Conservation (phyloP, 2,329 filamentous ascomycete genomes). For the Graphiopsis chlorocephala region DNA sequence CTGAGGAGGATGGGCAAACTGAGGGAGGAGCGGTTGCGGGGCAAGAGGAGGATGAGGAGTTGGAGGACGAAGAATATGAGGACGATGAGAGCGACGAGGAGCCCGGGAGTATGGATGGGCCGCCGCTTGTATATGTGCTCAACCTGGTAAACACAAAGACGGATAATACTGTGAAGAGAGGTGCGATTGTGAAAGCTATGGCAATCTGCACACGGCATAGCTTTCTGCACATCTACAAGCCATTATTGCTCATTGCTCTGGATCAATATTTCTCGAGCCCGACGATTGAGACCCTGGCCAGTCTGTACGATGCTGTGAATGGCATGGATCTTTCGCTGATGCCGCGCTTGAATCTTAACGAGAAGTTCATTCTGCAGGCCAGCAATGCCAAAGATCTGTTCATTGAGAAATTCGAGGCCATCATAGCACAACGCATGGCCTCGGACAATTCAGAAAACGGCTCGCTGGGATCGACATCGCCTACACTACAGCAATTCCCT, state of each 20-base stretch:
- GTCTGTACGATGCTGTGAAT: slow-evolving; percentile 90
- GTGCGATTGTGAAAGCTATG: slow-evolving; percentile 96
- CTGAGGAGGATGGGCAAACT: slow-evolving; percentile 50
- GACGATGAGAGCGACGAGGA: slow-evolving; percentile 49
- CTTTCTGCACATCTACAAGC: slow-evolving; percentile 98
- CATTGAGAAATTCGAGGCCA: slow-evolving; percentile 93
- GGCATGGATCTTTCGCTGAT: slow-evolving; percentile 94
- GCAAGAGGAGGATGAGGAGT: slow-evolving; percentile 46
- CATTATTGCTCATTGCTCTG: slow-evolving; percentile 80
- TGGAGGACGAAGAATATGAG: slow-evolving; percentile 45
- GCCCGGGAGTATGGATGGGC: slow-evolving; percentile 66
- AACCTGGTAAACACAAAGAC: slow-evolving; percentile 98
- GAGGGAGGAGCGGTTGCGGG: slow-evolving; percentile 37
- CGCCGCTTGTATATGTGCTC: slow-evolving; percentile 91
- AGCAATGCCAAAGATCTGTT: slow-evolving; percentile 96
- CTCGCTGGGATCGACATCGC: slow-evolving; percentile 25
- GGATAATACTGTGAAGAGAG: slow-evolving; percentile 86
- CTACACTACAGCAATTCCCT: slow-evolving; percentile 25
- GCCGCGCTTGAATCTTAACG: slow-evolving; percentile 78
- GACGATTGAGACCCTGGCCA: slow-evolving; percentile 78
- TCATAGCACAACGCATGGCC: slow-evolving; percentile 78
- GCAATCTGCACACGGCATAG: slow-evolving; percentile 97
- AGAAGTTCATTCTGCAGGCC: slow-evolving; percentile 80
- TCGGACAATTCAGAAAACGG: slow-evolving; percentile 43
- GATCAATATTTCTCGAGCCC: slow-evolving; percentile 97